A percentile compares a stretch with the other conserved stretches of the same genome.
Conservation (phyloP, 2,329 filamentous ascomycete genomes). For the Nemania serpens region DNA sequence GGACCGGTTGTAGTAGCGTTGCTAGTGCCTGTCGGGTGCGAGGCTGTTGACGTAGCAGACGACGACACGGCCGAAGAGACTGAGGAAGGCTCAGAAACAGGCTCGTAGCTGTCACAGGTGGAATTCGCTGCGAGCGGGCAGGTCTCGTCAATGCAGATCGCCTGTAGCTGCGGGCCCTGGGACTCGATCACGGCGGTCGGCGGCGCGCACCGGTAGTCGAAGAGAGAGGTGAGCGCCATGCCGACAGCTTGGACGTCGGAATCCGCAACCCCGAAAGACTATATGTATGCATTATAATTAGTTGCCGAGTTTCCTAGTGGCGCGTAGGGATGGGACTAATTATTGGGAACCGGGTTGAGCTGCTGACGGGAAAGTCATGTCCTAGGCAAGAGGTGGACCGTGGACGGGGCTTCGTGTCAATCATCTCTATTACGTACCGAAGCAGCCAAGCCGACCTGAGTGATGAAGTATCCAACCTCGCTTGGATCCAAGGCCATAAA, state of each 20-base stretch:
- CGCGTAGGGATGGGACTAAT: too few relatives aligned
- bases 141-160: slow-evolving; percentile 58
- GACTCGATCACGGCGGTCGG: slow-evolving; percentile 50
- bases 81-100: slow-evolving; percentile 33
- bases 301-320: not conserved
- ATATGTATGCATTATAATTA: not conserved
- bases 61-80: slow-evolving; percentile 18
- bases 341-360: too few relatives aligned
- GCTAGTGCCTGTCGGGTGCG: slow-evolving; percentile 18
- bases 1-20: slow-evolving; percentile 11
- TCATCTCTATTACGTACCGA: slow-evolving; percentile 31
- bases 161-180: slow-evolving; percentile 54
- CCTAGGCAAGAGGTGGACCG: not conserved
- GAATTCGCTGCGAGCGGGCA: slow-evolving; percentile 54
- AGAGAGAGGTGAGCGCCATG: slow-evolving; percentile 53
- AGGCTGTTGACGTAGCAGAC: slow-evolving; percentile 15
- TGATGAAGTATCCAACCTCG: slow-evolving; percentile 63
- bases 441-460: slow-evolving; percentile 60
- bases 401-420: not conserved
- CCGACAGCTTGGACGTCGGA: slow-evolving; percentile 57
- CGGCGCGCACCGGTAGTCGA: slow-evolving; percentile 57
- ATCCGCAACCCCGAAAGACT: slow-evolving; percentile 62
- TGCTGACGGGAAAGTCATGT: not conserved
- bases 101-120: slow-evolving; percentile 52
- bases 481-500: slow-evolving; percentile 61